Percentiles rank a stretch among this genome's conserved stretches.
Evolutionary conservation across 306 rosid genomes (phyloP).

Genomic region (Cicer arietinum): DNA sequence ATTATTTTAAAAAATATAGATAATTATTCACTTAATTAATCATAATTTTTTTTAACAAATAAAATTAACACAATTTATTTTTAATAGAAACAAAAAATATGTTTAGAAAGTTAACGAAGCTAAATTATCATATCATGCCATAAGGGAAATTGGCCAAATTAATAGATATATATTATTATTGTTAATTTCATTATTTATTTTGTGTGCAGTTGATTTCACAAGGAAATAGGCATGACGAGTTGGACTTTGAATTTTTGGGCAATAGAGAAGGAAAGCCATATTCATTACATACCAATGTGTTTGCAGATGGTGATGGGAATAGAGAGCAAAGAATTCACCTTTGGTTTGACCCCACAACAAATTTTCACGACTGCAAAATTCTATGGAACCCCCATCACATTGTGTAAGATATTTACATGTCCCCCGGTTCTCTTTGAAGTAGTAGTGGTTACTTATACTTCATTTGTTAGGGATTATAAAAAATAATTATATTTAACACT

Average conservation of each 20-base stretch:
- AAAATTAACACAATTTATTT: too few relatives aligned
- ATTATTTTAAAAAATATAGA: too few relatives aligned
- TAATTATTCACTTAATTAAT: too few relatives aligned
- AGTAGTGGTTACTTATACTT: background rate
- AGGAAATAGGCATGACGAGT: constrained; percentile 52
- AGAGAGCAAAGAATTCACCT: constrained; percentile 64
- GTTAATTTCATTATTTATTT: background rate
- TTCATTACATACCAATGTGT: constrained; percentile 65
- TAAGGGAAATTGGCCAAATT: background rate
- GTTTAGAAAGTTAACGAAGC: too few relatives aligned
- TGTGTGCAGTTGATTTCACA: constrained; percentile 54
- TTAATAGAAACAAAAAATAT: too few relatives aligned
- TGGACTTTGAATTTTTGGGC: constrained; percentile 75
- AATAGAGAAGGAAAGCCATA: constrained; percentile 53
- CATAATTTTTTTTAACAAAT: too few relatives aligned
- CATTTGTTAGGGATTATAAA: too few relatives aligned
- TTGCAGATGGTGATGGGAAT: constrained; percentile 49
- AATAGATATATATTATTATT: background rate
- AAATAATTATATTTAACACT: too few relatives aligned
- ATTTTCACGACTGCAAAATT: constrained; percentile 55
- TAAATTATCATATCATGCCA: background rate
- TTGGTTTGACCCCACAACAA: constrained; percentile 68
- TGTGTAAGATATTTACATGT: constrained; percentile 51
- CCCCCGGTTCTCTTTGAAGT: background rate
- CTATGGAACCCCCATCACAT: constrained; percentile 68